Evolutionary conservation across 83 land plant species (phyloP).

Genomic region (Picea abies): DNA sequence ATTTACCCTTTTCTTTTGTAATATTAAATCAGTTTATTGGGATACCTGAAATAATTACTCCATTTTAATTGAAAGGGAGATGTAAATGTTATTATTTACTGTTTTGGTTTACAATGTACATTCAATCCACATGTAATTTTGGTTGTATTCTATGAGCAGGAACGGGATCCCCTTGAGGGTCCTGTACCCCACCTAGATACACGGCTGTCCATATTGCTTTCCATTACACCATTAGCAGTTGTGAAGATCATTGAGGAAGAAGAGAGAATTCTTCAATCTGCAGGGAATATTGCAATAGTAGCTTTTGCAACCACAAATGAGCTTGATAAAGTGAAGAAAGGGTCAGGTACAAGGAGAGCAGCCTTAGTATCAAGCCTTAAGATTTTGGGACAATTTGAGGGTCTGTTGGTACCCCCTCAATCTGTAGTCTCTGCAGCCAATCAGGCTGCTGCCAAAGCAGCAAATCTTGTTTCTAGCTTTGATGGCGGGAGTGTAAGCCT

Average conservation of each 20-base stretch:
- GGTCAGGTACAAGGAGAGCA: conserved; percentile 29
- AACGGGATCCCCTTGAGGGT: conserved; percentile 85
- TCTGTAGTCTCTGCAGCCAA: conserved; percentile 61
- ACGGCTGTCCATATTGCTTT: conserved; percentile 75
- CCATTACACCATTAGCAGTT: conserved; percentile 69
- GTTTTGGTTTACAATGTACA: background rate
- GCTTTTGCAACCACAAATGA: conserved; percentile 7
- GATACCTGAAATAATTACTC: background rate
- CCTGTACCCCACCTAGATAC: conserved; percentile 81
- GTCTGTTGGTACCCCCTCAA: conserved; percentile 64
- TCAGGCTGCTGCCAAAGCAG: conserved; percentile 66
- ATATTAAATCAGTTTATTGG: background rate
- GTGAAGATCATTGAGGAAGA: conserved; percentile 84
- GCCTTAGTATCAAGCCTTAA: conserved; percentile 71
- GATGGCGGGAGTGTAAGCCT: conserved; percentile 24
- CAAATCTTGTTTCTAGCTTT: conserved; percentile 34
- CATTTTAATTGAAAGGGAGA: background rate
- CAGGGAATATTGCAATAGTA: conserved; percentile 2
- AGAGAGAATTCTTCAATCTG: conserved; percentile 25
- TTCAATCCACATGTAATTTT: conserved; percentile 4
- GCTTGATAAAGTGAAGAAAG: conserved; percentile 37
- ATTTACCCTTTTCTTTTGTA: conserved; percentile 12
- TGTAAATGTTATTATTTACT: background rate
- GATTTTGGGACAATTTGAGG: conserved; percentile 72
- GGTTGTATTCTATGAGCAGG: conserved; percentile 39